Conservation (phyloP, 1,139 yeast species). For the Saccharomyces hybrid region DNA sequence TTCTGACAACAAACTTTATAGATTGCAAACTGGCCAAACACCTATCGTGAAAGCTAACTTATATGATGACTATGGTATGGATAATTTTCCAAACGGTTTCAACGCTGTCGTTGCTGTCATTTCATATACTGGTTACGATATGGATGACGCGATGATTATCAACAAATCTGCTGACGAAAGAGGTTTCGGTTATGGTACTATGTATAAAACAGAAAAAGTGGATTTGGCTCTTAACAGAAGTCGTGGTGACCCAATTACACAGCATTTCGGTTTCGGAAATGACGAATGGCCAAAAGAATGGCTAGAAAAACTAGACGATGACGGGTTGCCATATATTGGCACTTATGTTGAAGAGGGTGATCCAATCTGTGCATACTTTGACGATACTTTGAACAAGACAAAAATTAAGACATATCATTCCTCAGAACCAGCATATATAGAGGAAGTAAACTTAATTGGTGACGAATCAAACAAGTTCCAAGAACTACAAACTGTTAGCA, state of each 20-base stretch:
- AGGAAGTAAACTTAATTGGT: conserved; percentile 87
- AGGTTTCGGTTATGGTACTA: conserved; percentile 96
- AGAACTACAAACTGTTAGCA: conserved; percentile 78
- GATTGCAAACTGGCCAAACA: conserved; percentile 92
- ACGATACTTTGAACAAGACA: conserved; percentile 86
- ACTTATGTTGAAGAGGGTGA: conserved; percentile 88
- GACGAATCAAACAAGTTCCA: conserved; percentile 65
- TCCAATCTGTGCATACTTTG: conserved; percentile 88
- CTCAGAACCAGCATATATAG: conserved; percentile 91
- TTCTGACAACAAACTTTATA: conserved; percentile 89
- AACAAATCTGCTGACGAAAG: conserved; percentile 96
- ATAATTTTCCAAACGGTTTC: conserved; percentile 96
- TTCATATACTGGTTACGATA: conserved; percentile 97
- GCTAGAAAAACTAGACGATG: conserved; percentile 81
- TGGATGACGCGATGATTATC: conserved; percentile 99
- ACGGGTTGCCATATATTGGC: conserved; percentile 91
- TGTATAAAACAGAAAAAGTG: conserved; percentile 87
- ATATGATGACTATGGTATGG: conserved; percentile 96
- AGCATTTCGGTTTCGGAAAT: conserved; percentile 88
- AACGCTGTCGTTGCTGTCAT: conserved; percentile 98
- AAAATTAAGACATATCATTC: conserved; percentile 91
- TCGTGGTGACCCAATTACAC: conserved; percentile 91
- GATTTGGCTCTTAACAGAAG: conserved; percentile 73
- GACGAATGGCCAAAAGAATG: conserved; percentile 91
- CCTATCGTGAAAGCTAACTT: conserved; percentile 93